Conservation (phyloP, 768 basidiomycete species). For the Lanmaoa rubissima region DNA sequence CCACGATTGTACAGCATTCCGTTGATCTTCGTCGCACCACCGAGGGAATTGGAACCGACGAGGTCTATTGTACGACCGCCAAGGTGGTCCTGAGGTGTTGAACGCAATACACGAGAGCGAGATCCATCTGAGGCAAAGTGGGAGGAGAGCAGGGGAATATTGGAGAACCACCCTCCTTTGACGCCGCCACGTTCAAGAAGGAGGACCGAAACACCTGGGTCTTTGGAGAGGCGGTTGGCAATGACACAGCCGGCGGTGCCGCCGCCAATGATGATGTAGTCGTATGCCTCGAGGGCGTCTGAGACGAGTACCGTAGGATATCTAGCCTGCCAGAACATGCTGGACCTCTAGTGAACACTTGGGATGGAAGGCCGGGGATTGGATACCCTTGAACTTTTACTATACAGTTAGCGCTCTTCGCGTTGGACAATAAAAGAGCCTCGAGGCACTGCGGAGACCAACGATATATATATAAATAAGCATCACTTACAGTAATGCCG, state of each 20-base stretch:
- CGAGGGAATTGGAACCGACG: constrained; percentile 33
- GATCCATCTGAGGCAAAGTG: constrained; percentile 14
- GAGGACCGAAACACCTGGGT: constrained; percentile 29
- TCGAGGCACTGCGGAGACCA: too few species aligned
- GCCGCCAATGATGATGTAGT: background rate
- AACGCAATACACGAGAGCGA: background rate
- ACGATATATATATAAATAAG: too few species aligned
- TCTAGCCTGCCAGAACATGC: background rate
- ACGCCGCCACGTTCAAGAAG: constrained; percentile 34
- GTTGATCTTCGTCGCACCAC: constrained; percentile 48
- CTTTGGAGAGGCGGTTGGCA: constrained; percentile 32
- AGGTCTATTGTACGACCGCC: background rate
- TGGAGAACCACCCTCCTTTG: constrained; percentile 14
- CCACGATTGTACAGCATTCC: constrained; percentile 35
- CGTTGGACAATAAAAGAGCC: too few species aligned
- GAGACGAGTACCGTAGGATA: background rate
- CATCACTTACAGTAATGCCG: too few species aligned
- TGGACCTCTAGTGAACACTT: too few species aligned
- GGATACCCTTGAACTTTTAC: too few species aligned
- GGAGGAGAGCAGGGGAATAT: constrained; percentile 31
- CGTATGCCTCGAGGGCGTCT: background rate
- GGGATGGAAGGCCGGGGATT: too few species aligned
- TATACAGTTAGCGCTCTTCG: too few species aligned
- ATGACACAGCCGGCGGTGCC: background rate
- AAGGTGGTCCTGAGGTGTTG: background rate